Conservation (phyloP, 2,329 filamentous ascomycete species). For the Orbilia blumenaviensis region DNA sequence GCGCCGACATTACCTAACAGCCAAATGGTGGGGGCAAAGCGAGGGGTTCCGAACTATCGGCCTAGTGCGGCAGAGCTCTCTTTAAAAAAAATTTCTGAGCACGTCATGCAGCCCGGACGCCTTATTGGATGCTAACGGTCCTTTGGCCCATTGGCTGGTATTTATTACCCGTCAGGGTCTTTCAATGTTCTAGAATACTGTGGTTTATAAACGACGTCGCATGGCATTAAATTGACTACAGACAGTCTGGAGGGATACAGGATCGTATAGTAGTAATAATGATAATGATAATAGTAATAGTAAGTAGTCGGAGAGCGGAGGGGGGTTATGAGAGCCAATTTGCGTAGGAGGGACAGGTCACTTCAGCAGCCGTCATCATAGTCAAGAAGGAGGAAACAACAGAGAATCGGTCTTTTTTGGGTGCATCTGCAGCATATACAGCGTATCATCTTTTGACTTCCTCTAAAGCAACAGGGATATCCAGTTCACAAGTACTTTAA, state of each 20-base stretch:
- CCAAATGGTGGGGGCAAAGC: slow-evolving; percentile 30
- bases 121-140: slow-evolving; percentile 22
- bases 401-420: slow-evolving; percentile 9
- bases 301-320: background rate
- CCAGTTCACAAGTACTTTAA: slow-evolving; percentile 8
- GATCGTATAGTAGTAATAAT: background rate
- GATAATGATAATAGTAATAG: background rate
- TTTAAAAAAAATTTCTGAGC: slow-evolving; percentile 40
- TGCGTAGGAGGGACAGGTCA: background rate
- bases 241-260: background rate
- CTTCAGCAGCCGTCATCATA: background rate
- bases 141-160: background rate
- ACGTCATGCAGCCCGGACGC: slow-evolving; percentile 27
- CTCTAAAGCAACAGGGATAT: slow-evolving; percentile 21
- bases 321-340: background rate
- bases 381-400: background rate
- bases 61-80: slow-evolving; percentile 47
- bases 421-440: slow-evolving; percentile 12
- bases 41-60: slow-evolving; percentile 20
- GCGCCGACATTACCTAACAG: slow-evolving; percentile 8
- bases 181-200: slow-evolving; percentile 11
- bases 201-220: slow-evolving; percentile 11
- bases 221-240: slow-evolving; percentile 7
- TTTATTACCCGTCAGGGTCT: background rate
- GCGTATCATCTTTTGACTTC: slow-evolving; percentile 19